Evolutionary conservation across 2,329 filamentous ascomycete species (phyloP), one percentile per base, ranked within the genome.

Genomic region (Myriosclerotinia curreyana): DNA sequence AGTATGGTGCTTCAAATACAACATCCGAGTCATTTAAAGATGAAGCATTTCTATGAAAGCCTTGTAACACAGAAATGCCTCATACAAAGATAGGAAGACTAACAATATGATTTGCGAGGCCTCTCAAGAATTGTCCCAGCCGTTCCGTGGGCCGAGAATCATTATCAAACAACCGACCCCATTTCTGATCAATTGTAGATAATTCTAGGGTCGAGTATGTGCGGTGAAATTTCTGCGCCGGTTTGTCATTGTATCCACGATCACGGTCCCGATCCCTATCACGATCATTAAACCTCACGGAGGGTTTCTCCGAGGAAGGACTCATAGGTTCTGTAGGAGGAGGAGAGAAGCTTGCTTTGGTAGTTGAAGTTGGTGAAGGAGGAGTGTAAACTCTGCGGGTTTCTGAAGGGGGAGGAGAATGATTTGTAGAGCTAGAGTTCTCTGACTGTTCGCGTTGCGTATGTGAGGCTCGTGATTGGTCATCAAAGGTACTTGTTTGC

Each of bases 31-130:
- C n/a, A 14, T 11, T 11, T 34, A 28, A 38, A 58, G n/a, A 20
- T 46, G 25, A 36, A 25, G 15, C 11, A 46, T 22, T 58, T 48
- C 46, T 25, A 22, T 38, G 58, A 25, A 51, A 60, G 58, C 46
- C 36, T 60, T 6, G 58, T 38, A 15, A 20, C 34, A 40, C n/a
- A 8, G 9, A 40, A 51, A 63, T 40, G 52, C 17, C 17, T 31
- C 42, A 6, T 62, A 40, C 12, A 48, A 36, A 20, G 3, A 62
- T n/a, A 15, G 42, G 14, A 15, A 48, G 36, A 75, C 83, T 71
- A 78, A 92, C 90, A 71, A 96, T 78, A 73, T 92, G 87, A 62
- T 85, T 81, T 15, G 90, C 91, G 64, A 96, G 79, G 0, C 90
- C 90, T 63, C 86, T 81, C 56, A 96, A 77, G 48, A 95, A 86